Percentiles rank a stretch among this genome's conserved stretches.
phyloP scores from a whole-genome alignment of 2,329 filamentous ascomycete genomes.

The Proliferodiscus dingleyae region DNA sequence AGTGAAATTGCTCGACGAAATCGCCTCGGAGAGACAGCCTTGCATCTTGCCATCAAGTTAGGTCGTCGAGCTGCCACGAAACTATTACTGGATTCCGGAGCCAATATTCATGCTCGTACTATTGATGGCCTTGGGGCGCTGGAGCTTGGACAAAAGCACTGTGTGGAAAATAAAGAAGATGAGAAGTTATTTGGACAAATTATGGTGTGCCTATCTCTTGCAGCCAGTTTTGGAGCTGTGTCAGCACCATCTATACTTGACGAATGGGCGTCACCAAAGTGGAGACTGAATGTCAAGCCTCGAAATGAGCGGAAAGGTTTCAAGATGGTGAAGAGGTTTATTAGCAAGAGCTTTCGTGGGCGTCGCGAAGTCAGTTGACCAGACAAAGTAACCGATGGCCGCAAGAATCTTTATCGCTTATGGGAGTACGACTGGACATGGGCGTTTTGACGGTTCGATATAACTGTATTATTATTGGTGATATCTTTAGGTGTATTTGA shows the following conservation, averaged over 20 bases:
- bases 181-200: slow-evolving; percentile 7
- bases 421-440: too few relatives aligned
- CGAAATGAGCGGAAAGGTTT: too few relatives aligned
- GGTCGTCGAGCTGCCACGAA: slow-evolving; percentile 10
- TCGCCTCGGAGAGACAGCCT: slow-evolving; percentile 13
- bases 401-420: too few relatives aligned
- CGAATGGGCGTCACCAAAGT: slow-evolving; percentile 4
- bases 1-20: slow-evolving; percentile 12
- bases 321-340: too few relatives aligned
- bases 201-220: slow-evolving; percentile 9
- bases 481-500: too few relatives aligned
- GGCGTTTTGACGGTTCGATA: too few relatives aligned
- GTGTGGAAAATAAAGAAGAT: neutral
- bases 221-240: slow-evolving; percentile 1
- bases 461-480: too few relatives aligned
- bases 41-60: slow-evolving; percentile 17
- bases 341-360: too few relatives aligned
- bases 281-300: too few relatives aligned
- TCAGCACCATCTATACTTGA: slow-evolving; percentile 6
- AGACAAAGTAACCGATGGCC: too few relatives aligned
- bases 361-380: too few relatives aligned
- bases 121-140: neutral
- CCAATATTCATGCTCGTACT: slow-evolving; percentile 8
- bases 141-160: neutral
- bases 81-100: neutral